Evolutionary conservation across 2,329 filamentous ascomycete species (phyloP), one percentile per base, ranked within the genome.

Genomic region (Fusarium virguliforme): DNA sequence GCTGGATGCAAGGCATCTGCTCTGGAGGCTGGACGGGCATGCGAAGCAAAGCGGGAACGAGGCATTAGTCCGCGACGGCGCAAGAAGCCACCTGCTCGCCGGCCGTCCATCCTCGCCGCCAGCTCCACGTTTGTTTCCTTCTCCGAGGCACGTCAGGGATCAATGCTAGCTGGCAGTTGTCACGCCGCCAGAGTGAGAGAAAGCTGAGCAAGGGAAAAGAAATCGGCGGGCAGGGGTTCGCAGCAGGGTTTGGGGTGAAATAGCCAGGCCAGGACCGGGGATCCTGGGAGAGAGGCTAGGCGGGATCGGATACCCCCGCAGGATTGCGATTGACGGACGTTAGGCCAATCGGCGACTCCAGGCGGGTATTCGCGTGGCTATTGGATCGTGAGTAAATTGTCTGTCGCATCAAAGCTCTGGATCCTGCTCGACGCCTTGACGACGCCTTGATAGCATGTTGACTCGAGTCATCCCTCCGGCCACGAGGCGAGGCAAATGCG

Each of bases 271-370:
- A 62, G 62, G 71, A 62, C 67, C 37, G 41, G 63, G 46, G 48
- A 68, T 59, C 60, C 66, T 43, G 35, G 48, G 46, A 58, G 53
- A 30, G 53, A 61, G 59, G 26, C 60, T 65, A 66, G 62, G 62
- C 65, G 51, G 65, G 61, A 68, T 68, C 62, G 63, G 63, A 59
- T 76, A 67, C 68, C 73, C 74, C 72, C 69, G 69, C 74, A 73
- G 67, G 61, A 72, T 72, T 74, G 59, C 72, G 74, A 76, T 78
- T 77, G 75, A 78, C 69, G 66, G 73, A 63, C 41, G 53, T 60
- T 55, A 65, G 41, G 67, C 77, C 77, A 79, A 79, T 79, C 56
- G 69, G 60, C 37, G 59, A 56, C 64, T 56, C 58, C 24, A 71
- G 57, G 56, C 60, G 66, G 60, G 51, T 51, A 57, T 62, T 68